Percentiles rank a stretch among this genome's conserved stretches.
These are phyloP conservation scores for Urochloa ruziziensis DNA, from an alignment of 176 grass and related monocot genomes.

Conservation along the genomic window DNA sequence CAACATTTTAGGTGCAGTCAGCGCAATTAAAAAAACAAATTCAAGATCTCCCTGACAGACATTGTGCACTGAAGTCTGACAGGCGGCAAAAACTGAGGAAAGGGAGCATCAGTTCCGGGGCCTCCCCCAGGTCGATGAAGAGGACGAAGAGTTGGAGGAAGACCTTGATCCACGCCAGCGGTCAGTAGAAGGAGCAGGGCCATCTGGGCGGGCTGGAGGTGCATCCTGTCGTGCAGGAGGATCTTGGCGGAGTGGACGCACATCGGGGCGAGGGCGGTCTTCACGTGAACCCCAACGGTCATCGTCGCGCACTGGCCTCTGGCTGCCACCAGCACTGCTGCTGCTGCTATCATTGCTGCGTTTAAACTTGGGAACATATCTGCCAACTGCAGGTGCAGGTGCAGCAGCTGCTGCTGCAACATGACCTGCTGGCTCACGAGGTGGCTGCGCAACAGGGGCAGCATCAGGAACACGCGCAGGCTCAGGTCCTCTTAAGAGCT, in stretches of 20 bases:
- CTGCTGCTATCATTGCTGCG: not conserved
- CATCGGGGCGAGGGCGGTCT: conserved; percentile 53
- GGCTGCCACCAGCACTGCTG: conserved; percentile 16
- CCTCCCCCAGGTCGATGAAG: conserved; percentile 19
- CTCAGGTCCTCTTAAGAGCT: conserved; percentile 43
- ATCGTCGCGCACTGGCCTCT: conserved; percentile 38
- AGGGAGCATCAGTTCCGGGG: conserved; percentile 31
- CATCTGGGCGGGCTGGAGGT: conserved; percentile 19
- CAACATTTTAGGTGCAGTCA: conserved; percentile 32
- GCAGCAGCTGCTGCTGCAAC: conserved; percentile 29
- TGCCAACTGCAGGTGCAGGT: conserved; percentile 29
- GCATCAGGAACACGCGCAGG: not conserved
- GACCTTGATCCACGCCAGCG: conserved; percentile 39
- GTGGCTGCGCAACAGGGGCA: conserved; percentile 20
- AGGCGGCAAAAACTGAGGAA: conserved; percentile 24
- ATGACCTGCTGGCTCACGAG: conserved; percentile 38
- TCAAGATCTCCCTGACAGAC: not conserved
- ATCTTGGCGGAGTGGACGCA: conserved; percentile 24
- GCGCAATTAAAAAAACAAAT: conserved; percentile 22
- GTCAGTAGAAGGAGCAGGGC: conserved; percentile 20
- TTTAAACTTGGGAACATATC: conserved; percentile 62
- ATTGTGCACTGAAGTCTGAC: not conserved
- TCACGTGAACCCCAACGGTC: conserved; percentile 63
- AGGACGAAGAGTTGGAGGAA: conserved; percentile 19
- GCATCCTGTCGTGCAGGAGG: conserved; percentile 16